A percentile compares a stretch with the other conserved stretches of the same genome.
These are phyloP conservation scores for Saturnispora kantuleensis DNA, from an alignment of 805 yeast genomes.

Conservation along the genomic window DNA sequence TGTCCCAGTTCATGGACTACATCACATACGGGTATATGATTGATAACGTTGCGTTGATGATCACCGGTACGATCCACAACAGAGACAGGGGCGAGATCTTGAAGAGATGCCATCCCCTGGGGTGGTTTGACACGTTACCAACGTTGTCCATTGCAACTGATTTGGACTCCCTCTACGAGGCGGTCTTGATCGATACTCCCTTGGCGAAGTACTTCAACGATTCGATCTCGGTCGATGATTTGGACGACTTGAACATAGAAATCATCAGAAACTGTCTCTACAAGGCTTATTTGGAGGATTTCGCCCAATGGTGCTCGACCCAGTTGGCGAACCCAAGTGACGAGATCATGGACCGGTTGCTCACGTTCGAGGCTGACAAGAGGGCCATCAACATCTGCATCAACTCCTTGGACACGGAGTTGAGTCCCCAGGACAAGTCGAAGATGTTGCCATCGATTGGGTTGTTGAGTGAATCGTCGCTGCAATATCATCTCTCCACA, in stretches of 20 bases:
- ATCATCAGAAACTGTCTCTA: constrained; percentile 84
- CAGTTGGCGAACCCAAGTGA: constrained; percentile 66
- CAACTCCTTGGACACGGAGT: constrained; percentile 79
- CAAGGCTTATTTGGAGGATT: constrained; percentile 89
- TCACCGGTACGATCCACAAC: constrained; percentile 94
- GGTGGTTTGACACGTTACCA: constrained; percentile 97
- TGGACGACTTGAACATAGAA: constrained; percentile 93
- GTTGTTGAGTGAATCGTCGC: constrained; percentile 57
- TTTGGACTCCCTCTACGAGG: constrained; percentile 82
- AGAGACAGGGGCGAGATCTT: constrained; percentile 84
- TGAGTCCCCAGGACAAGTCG: constrained; percentile 61
- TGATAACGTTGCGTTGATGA: constrained; percentile 91
- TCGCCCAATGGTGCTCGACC: constrained; percentile 50
- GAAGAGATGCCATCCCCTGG: constrained; percentile 89
- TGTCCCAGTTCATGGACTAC: constrained; percentile 79
- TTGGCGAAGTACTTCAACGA: constrained; percentile 93
- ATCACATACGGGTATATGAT: constrained; percentile 97
- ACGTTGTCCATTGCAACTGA: constrained; percentile 92
- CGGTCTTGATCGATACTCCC: constrained; percentile 93
- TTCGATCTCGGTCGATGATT: constrained; percentile 76
- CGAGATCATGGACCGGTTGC: constrained; percentile 68
- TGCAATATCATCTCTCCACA: constrained; percentile 53
- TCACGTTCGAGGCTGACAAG: constrained; percentile 91
- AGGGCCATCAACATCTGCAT: constrained; percentile 85
- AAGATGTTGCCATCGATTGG: constrained; percentile 77